These are phyloP conservation scores for Alternaria ethzedia DNA, from an alignment of 2,329 filamentous ascomycete genomes.

Conservation along the genomic window DNA sequence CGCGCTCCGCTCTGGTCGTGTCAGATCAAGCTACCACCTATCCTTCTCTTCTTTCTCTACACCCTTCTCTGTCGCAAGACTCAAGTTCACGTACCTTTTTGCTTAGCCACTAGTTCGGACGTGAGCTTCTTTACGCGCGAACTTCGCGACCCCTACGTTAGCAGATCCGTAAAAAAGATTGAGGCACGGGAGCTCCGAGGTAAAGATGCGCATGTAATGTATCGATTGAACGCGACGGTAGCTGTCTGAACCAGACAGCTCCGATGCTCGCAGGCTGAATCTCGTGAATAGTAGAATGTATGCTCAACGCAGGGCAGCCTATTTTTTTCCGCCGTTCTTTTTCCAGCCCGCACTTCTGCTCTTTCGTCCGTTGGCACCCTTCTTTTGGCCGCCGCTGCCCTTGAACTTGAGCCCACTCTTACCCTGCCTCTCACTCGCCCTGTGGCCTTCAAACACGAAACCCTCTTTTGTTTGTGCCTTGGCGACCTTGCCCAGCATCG, in stretches of 20 bases:
- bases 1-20: background rate
- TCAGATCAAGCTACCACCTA: background rate
- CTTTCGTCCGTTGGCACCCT: constrained; percentile 52
- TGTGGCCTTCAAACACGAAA: constrained; percentile 81
- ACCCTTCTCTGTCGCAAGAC: no score
- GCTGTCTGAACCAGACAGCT: background rate
- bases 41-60: no score
- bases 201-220: background rate
- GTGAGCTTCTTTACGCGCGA: background rate
- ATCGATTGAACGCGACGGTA: background rate
- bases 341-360: constrained; percentile 56
- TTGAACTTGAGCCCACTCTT: constrained; percentile 65
- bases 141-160: background rate
- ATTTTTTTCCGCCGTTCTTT: constrained; percentile 45
- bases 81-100: no score
- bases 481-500: constrained; percentile 74
- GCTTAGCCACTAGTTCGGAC: background rate
- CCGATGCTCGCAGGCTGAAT: background rate
- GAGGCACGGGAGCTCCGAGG: background rate
- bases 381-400: constrained; percentile 55
- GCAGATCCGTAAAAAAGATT: background rate
- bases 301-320: background rate
- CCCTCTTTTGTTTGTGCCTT: constrained; percentile 70
- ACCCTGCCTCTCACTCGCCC: constrained; percentile 71
- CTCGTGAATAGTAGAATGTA: background rate